A percentile compares a stretch with the other conserved stretches of the same genome.
Conservation (phyloP, 805 yeast species). For the Candida ficus region DNA sequence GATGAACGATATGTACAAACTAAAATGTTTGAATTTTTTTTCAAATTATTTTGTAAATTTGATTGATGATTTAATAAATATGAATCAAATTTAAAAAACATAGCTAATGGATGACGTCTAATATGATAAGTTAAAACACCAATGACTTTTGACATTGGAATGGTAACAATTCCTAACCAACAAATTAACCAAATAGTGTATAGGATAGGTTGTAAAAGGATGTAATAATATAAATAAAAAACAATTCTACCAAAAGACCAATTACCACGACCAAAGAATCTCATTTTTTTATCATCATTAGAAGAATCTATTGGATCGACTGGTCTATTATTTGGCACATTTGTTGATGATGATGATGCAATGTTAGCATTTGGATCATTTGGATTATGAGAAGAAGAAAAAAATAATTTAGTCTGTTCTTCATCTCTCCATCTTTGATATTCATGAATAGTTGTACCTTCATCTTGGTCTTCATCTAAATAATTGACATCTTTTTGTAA, state of each 20-base stretch:
- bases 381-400: slow-evolving; percentile 30
- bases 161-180: slow-evolving; percentile 84
- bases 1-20: slow-evolving; percentile 89
- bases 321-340: too few species aligned
- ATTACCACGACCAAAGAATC: slow-evolving; percentile 86
- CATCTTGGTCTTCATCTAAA: slow-evolving; percentile 79
- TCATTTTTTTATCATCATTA: slow-evolving; percentile 31
- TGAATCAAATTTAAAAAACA: slow-evolving; percentile 62
- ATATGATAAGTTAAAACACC: slow-evolving; percentile 66
- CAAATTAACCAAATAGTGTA: slow-evolving; percentile 49
- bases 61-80: slow-evolving; percentile 19
- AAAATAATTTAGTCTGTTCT: slow-evolving; percentile 75
- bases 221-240: slow-evolving; percentile 68
- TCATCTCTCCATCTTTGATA: slow-evolving; percentile 82
- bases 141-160: slow-evolving; percentile 87
- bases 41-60: slow-evolving; percentile 9
- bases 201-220: slow-evolving; percentile 64
- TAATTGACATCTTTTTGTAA: slow-evolving; percentile 75
- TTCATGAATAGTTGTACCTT: slow-evolving; percentile 80
- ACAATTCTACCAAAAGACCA: slow-evolving; percentile 83
- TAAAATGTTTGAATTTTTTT: slow-evolving; percentile 49
- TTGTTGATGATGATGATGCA: background rate
- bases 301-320: background rate
- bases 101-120: slow-evolving; percentile 85
- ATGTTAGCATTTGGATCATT: background rate